Percentiles rank a stretch among this genome's conserved stretches.
phyloP scores from a whole-genome alignment of 306 rosid species.

The Coriaria nepalensis region DNA sequence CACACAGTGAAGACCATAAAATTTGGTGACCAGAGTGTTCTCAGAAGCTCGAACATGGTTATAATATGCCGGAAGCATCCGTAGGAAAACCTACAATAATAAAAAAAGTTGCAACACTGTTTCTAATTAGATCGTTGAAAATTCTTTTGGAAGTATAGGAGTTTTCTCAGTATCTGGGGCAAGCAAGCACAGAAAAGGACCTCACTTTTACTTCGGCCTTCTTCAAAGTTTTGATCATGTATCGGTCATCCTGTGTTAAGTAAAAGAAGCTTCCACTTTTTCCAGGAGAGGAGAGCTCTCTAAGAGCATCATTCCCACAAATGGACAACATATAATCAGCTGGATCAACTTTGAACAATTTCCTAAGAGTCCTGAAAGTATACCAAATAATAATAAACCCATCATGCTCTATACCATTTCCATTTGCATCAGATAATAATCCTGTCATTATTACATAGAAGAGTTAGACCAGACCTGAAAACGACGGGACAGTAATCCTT shows the following conservation, averaged over 20 bases:
- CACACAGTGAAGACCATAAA: constrained; percentile 86
- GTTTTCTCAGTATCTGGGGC: constrained; percentile 1
- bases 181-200: constrained; percentile 6
- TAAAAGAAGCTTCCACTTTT: constrained; percentile 97
- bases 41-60: constrained; percentile 76
- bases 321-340: constrained; percentile 98
- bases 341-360: constrained; percentile 82
- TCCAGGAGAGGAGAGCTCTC: constrained; percentile 95
- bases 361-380: constrained; percentile 73
- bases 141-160: too few relatives aligned
- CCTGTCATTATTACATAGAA: neutral
- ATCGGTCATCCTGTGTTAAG: constrained; percentile 78
- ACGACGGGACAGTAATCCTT: constrained; percentile 96
- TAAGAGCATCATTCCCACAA: constrained; percentile 84
- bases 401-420: constrained; percentile 1
- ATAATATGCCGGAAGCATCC: constrained; percentile 95
- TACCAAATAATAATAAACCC: constrained; percentile 7
- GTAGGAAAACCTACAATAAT: constrained; percentile 53
- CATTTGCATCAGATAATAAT: constrained; percentile 1
- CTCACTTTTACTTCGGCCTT: constrained; percentile 94
- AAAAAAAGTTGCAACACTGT: neutral
- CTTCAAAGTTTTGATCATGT: constrained; percentile 95
- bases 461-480: constrained; percentile 61
- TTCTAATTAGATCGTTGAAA: neutral
- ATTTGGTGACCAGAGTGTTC: constrained; percentile 81